These are phyloP conservation scores for Trichoderma orchidacearum DNA, from an alignment of 495 filamentous ascomycete genomes.

Conservation along the genomic window DNA sequence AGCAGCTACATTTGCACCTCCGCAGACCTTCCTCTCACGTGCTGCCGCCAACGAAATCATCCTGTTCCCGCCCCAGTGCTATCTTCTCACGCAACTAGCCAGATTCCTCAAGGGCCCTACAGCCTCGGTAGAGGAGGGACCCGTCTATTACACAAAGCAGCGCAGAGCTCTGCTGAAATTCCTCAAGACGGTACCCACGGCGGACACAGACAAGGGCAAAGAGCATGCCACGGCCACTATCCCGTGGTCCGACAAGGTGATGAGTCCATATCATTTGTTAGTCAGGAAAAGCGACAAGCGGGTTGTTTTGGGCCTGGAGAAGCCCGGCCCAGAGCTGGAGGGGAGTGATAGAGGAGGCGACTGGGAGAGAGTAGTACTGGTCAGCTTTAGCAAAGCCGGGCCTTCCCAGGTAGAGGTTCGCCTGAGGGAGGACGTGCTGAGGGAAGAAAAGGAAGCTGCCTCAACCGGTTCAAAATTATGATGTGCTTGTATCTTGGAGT, in stretches of 20 bases:
- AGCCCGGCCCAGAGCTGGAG: conserved; percentile 58
- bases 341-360: conserved; percentile 52
- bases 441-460: conserved; percentile 15
- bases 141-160: conserved; percentile 35
- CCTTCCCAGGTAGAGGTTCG: conserved; percentile 40
- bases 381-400: conserved; percentile 46
- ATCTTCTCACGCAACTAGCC: conserved; percentile 55
- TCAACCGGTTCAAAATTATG: conserved; percentile 9
- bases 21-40: conserved; percentile 51
- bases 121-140: conserved; percentile 13
- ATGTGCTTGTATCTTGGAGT: too few species aligned
- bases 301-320: conserved; percentile 52
- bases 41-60: conserved; percentile 54
- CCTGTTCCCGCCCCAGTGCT: conserved; percentile 82
- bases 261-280: conserved; percentile 51
- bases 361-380: conserved; percentile 56
- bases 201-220: conserved; percentile 5
- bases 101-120: conserved; percentile 40
- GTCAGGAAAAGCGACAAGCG: conserved; percentile 39
- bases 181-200: conserved; percentile 25
- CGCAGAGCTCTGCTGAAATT: conserved; percentile 43
- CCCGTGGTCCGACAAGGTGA: conserved; percentile 66
- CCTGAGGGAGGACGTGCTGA: conserved; percentile 36
- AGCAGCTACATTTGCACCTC: conserved; percentile 60
- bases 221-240: conserved; percentile 26